phyloP scores from a whole-genome alignment of 2,329 filamentous ascomycete genomes.

The Ophiostoma himal-ulmi region DNA sequence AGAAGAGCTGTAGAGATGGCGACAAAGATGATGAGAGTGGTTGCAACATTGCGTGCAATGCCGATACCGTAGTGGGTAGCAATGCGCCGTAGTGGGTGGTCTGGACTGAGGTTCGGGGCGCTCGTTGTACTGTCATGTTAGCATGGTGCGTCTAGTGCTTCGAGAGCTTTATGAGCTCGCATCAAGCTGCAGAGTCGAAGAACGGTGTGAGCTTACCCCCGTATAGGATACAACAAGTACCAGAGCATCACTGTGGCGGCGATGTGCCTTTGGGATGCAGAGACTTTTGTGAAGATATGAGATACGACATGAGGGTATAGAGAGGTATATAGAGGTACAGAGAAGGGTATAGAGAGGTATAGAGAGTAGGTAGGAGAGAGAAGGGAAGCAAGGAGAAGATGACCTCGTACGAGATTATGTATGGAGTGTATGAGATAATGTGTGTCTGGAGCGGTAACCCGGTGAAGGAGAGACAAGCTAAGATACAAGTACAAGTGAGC shows the following conservation, averaged over 20 bases:
- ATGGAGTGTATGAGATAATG: neutral
- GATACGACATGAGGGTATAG: neutral
- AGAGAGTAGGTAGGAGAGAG: neutral
- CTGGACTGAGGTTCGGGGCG: slow-evolving; percentile 58
- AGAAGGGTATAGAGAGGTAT: neutral
- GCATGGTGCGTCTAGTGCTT: neutral
- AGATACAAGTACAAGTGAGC: neutral
- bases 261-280: neutral
- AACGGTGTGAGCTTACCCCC: slow-evolving; percentile 67
- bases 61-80: slow-evolving; percentile 66
- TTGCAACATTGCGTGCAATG: slow-evolving; percentile 66
- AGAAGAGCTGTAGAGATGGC: slow-evolving; percentile 63
- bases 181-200: slow-evolving; percentile 29
- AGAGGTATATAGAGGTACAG: neutral
- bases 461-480: neutral
- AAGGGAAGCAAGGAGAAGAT: neutral
- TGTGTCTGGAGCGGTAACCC: neutral
- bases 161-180: neutral
- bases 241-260: slow-evolving; percentile 54
- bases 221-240: slow-evolving; percentile 70
- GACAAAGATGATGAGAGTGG: slow-evolving; percentile 68
- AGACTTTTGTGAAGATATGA: neutral
- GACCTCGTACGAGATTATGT: neutral
- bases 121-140: slow-evolving; percentile 62
- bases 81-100: slow-evolving; percentile 58